These are phyloP conservation scores for Calonectria leucothoes DNA, from an alignment of 2,329 filamentous ascomycete genomes.

Conservation along the genomic window DNA sequence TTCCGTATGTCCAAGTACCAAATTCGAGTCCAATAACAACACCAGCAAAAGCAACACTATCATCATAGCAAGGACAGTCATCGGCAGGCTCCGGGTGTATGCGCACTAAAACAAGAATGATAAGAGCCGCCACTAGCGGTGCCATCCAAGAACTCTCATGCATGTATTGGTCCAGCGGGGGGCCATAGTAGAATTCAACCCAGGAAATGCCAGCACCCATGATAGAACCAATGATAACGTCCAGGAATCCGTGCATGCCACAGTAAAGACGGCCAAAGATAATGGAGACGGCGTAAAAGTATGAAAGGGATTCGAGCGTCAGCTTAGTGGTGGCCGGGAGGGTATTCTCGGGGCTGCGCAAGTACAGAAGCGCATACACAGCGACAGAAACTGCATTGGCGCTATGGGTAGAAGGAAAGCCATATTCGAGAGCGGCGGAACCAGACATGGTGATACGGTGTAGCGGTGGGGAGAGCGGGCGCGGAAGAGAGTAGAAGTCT, in stretches of 20 bases:
- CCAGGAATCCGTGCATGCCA: conserved; percentile 97
- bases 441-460: conserved; percentile 98
- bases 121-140: conserved; percentile 70
- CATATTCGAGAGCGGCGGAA: conserved; percentile 93
- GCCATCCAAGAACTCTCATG: conserved; percentile 72
- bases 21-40: conserved; percentile 87
- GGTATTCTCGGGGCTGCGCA: conserved; percentile 74
- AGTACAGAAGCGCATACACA: conserved; percentile 80
- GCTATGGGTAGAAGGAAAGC: conserved; percentile 96
- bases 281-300: conserved; percentile 90
- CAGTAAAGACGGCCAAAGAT: conserved; percentile 93
- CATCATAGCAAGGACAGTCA: conserved; percentile 96
- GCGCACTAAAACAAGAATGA: conserved; percentile 81
- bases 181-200: conserved; percentile 70
- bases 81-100: conserved; percentile 96
- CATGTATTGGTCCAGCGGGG: conserved; percentile 77
- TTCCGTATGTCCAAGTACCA: conserved; percentile 85
- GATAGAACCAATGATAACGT: conserved; percentile 84
- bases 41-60: conserved; percentile 92
- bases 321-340: conserved; percentile 69
- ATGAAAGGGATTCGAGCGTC: conserved; percentile 75
- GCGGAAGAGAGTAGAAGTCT: conserved; percentile 90
- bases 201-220: conserved; percentile 76
- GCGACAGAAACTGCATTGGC: conserved; percentile 97
- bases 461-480: conserved; percentile 90